A percentile compares a stretch with the other conserved stretches of the same genome.
Evolutionary conservation across 306 rosid genomes (phyloP).

Genomic region (Dicorynia guianensis): DNA sequence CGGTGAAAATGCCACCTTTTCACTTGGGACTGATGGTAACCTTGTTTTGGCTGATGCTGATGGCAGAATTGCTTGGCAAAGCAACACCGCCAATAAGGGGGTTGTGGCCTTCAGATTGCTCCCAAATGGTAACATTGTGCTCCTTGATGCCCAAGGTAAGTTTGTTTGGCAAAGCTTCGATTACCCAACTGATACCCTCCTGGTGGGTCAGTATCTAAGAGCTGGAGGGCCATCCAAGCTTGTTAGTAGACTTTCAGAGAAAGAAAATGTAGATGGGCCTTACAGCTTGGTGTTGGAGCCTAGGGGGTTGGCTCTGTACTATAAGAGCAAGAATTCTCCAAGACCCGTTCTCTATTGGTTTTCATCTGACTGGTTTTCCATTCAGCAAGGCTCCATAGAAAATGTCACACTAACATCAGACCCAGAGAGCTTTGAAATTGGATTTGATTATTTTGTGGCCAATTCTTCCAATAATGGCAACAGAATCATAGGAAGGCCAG

Average conservation of each 20-base stretch:
- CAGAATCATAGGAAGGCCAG: constrained; percentile 50
- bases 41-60: constrained; percentile 52
- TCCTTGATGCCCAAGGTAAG: constrained; percentile 45
- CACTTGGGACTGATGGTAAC: constrained; percentile 50
- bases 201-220: constrained; percentile 52
- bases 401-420: constrained; percentile 6
- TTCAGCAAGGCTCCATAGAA: background rate
- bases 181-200: constrained; percentile 56
- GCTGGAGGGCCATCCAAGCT: constrained; percentile 40
- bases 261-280: constrained; percentile 46
- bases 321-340: constrained; percentile 44
- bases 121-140: constrained; percentile 53
- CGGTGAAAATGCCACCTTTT: constrained; percentile 52
- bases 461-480: constrained; percentile 38
- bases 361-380: constrained; percentile 1
- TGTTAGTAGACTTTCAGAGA: constrained; percentile 48
- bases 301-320: constrained; percentile 49
- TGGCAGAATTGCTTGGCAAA: constrained; percentile 60
- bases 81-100: constrained; percentile 56
- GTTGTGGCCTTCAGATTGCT: constrained; percentile 45
- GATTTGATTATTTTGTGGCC: constrained; percentile 35
- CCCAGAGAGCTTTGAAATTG: constrained; percentile 25
- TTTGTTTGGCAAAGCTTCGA: constrained; percentile 65
- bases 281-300: constrained; percentile 56
- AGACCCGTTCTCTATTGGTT: constrained; percentile 44